phyloP scores from a whole-genome alignment of 306 rosid species.

The Cicer pinnatifidum region DNA sequence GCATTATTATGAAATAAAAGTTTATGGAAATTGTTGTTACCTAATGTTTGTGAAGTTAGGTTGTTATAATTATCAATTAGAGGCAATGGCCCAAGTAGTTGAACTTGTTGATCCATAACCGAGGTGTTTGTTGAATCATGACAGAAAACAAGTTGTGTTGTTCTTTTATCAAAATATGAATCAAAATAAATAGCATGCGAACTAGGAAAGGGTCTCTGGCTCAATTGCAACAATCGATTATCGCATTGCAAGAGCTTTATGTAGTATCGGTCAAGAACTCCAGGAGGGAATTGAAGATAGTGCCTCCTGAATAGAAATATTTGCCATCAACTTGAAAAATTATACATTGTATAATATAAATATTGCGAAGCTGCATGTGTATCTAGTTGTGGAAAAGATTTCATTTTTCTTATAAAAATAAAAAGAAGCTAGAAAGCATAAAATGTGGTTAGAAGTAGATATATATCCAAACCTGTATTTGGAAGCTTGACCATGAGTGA shows the following conservation, averaged over 20 bases:
- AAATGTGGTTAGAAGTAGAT: background rate
- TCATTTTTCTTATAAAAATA: background rate
- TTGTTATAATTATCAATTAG: background rate
- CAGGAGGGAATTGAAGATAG: constrained; percentile 52
- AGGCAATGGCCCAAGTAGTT: background rate
- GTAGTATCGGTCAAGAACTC: constrained; percentile 54
- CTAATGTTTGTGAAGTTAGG: constrained; percentile 19
- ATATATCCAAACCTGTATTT: constrained; percentile 21
- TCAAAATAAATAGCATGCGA: constrained; percentile 46
- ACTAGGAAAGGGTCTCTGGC: constrained; percentile 50
- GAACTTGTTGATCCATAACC: constrained; percentile 8
- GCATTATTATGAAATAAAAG: background rate
- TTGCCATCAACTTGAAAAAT: background rate
- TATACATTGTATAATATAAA: background rate
- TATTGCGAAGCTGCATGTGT: background rate
- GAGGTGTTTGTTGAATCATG: constrained; percentile 2
- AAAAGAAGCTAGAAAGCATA: background rate
- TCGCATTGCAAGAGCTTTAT: constrained; percentile 48
- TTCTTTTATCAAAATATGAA: constrained; percentile 31
- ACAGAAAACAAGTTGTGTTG: constrained; percentile 26
- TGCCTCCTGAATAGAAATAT: constrained; percentile 43
- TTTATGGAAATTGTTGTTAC: constrained; percentile 23
- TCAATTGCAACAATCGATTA: constrained; percentile 46
- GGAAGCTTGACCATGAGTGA: constrained; percentile 48
- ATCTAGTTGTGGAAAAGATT: background rate